These are phyloP conservation scores for Rhododendron henanense DNA, from an alignment of 148 eudicot genomes.

Conservation along the genomic window DNA sequence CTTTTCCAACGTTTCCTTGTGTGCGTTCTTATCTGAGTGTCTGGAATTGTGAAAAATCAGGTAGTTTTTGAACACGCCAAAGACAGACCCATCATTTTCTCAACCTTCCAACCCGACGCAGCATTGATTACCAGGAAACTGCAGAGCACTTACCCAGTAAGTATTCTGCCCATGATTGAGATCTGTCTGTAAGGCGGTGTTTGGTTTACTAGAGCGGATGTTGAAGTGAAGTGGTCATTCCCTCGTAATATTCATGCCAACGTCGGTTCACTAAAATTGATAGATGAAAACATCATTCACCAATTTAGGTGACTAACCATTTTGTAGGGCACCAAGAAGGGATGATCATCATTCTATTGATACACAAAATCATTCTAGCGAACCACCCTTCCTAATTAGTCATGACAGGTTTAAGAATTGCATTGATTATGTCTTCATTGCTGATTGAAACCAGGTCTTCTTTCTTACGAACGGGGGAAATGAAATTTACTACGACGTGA, in stretches of 20 bases:
- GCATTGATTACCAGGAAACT: constrained; percentile 59
- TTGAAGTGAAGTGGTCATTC: background rate
- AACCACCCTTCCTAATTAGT: background rate
- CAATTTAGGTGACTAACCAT: background rate
- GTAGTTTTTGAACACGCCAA: constrained; percentile 57
- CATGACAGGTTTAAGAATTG: background rate
- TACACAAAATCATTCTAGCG: background rate
- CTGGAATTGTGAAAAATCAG: constrained; percentile 15
- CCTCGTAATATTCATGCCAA: background rate
- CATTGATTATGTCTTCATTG: background rate
- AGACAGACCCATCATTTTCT: constrained; percentile 68
- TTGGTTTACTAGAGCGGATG: background rate
- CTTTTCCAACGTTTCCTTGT: background rate
- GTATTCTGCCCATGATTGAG: constrained; percentile 15
- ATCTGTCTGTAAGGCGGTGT: background rate
- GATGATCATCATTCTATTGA: background rate
- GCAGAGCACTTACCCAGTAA: constrained; percentile 73
- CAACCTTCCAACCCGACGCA: constrained; percentile 84
- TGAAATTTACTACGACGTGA: constrained; percentile 51
- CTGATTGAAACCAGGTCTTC: constrained; percentile 34
- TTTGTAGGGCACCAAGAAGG: background rate
- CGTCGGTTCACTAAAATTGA: background rate
- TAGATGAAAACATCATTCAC: background rate
- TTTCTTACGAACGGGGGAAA: constrained; percentile 82
- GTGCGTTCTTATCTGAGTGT: background rate